Conservation (phyloP, 108 stramenopile species). For the Bacterosira constricta region DNA sequence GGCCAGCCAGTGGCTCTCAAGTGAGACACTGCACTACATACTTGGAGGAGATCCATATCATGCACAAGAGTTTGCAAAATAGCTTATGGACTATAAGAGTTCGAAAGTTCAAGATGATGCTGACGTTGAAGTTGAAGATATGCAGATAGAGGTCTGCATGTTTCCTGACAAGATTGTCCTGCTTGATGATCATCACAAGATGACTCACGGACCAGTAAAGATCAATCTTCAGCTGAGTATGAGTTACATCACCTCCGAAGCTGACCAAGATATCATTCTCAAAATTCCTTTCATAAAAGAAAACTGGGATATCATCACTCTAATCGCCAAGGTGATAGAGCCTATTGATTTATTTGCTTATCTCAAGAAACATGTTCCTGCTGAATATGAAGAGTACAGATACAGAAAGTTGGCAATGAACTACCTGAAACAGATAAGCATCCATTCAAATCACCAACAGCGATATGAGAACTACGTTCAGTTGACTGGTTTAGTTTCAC, state of each 20-base stretch:
- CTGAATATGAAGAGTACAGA: too few relatives aligned
- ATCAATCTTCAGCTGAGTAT: too few relatives aligned
- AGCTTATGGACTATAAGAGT: background rate
- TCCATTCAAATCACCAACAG: slow-evolving; percentile 6
- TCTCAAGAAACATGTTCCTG: too few relatives aligned
- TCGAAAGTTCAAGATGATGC: background rate
- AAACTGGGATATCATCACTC: background rate
- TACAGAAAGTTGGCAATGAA: background rate
- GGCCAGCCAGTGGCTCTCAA: background rate
- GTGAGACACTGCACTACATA: background rate
- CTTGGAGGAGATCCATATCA: background rate
- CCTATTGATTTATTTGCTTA: too few relatives aligned
- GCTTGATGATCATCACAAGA: background rate
- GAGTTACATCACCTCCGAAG: background rate
- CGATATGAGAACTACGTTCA: slow-evolving; percentile 9
- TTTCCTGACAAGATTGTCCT: background rate
- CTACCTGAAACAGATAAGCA: background rate
- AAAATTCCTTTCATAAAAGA: background rate
- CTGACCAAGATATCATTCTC: background rate
- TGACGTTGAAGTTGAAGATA: too few relatives aligned
- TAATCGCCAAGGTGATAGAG: background rate
- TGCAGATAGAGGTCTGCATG: too few relatives aligned
- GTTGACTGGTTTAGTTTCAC: background rate
- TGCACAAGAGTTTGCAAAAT: background rate
- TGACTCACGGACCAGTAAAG: too few relatives aligned